Evolutionary conservation across 805 yeast genomes (phyloP), one percentile per base, ranked within the genome.

Genomic region (Starmera amethionina): DNA sequence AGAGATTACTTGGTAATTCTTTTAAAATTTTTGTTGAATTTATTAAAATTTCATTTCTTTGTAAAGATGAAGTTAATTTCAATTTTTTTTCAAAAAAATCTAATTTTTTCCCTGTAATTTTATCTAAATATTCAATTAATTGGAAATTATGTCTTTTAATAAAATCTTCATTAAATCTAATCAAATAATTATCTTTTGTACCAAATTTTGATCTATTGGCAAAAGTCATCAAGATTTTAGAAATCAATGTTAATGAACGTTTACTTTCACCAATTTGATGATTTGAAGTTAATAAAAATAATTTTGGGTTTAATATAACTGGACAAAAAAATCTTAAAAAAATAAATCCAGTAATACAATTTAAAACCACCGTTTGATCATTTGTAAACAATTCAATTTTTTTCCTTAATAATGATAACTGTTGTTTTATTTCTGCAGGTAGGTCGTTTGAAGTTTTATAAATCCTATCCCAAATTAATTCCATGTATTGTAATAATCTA

Each of bases 291-390:
- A 93, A 64, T 44, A 79, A 78, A 57, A 87, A 88, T 37, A 89
- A 59, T 51, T 86, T 87, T 0, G 98, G 98, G 52, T 87, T 89
- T 54, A 93, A 62, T 27, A 90, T 73, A 0, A 96, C 95, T 0
- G 98, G 97, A 51, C 96, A 88, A 47, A 88, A 73, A 58, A 81
- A 85, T 44, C 96, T 66, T 44, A 90, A 62, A 56, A 90, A 93
- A 11, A 90, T 63, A 51, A 93, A 84, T 1, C 96, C 88, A 16
- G 93, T 74, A 29, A 89, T 63, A 38, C 95, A 83, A 52, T 88
- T 82, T 43, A 82, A 64, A 0, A 87, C 72, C 9, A 65, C 55
- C 6, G 59, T 63, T 0, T 42, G 38, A 50, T 79, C 82, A 12
- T 63, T 67, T 1, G 79, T 76, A 10, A 75, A 73, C 33, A 75